Percentiles rank a stretch among this genome's conserved stretches.
phyloP scores from a whole-genome alignment of 176 grass and related monocot species.

The Zoysia pacifica region DNA sequence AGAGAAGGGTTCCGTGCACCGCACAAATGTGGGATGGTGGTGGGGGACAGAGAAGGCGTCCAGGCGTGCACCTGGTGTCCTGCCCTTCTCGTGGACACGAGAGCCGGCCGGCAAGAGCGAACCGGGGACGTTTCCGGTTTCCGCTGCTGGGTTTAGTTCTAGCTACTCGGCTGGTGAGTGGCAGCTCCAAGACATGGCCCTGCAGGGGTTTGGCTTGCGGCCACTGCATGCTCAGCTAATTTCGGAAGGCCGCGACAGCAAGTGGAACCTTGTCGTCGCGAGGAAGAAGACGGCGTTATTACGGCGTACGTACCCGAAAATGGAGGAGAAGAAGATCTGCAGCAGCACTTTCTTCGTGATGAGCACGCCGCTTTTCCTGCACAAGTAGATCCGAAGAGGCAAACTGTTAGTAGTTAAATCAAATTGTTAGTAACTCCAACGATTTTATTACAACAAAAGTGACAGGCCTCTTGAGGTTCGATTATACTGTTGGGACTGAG shows the following conservation, averaged over 20 bases:
- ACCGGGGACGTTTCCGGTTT: background rate
- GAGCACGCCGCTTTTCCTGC: constrained; percentile 49
- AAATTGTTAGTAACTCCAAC: background rate
- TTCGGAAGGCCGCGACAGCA: background rate
- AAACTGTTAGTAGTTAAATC: background rate
- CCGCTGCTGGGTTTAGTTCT: no score
- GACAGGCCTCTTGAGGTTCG: background rate
- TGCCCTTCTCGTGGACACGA: background rate
- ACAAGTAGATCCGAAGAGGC: background rate
- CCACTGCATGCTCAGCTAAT: background rate
- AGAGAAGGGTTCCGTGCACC: constrained; percentile 2
- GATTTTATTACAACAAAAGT: background rate
- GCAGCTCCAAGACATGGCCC: background rate
- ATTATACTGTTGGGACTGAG: background rate
- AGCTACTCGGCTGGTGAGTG: background rate
- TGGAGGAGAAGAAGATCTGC: constrained; percentile 76
- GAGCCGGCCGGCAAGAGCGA: background rate
- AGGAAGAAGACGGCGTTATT: background rate
- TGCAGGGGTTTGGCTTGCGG: background rate
- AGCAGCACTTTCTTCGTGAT: constrained; percentile 62
- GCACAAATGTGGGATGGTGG: constrained; percentile 24
- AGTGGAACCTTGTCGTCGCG: background rate
- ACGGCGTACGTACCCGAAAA: constrained; percentile 66
- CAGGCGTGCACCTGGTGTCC: constrained; percentile 10
- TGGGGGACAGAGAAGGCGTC: constrained; percentile 2